Base-by-base conservation (phyloP, 2,329 filamentous ascomycete genomes). In the Diaporthe citri region DNA sequence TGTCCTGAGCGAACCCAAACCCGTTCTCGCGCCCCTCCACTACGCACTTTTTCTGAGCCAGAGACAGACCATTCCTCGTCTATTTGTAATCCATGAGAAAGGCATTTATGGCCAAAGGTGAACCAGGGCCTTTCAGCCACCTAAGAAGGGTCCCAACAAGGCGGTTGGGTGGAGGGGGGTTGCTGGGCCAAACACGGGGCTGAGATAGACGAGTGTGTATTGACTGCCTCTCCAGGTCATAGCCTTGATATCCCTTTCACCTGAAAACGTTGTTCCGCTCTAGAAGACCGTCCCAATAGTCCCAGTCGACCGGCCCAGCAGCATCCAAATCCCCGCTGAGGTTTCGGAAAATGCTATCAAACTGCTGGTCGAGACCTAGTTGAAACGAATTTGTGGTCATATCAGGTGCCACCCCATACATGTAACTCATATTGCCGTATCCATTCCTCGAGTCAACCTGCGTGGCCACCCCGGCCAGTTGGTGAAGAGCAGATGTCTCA, bases 231-330 rank as follows among this genome's bases (percentile, higher is more conserved):
- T 22, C 7, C 6, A 46, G 15, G 3, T 22, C 43, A 20, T 22
- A n/a, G 13, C 22, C 20, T 4, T 34, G 39, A 13, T 20, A 6
- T 9, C 34, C 46, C 3, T 20, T 13, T 76, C 41, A 77, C 25
- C 73, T 72, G 15, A 77, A 51, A 1, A 76, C 73, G 17, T 76
- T 77, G 25, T 77, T 76, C 20, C 74, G 74, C 39, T 76, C 74
- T 9, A 77, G n/a, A 41, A 77, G 60, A 41, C 67, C 74, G 36
- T 77, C 71, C 76, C 76, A 77, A 8, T 74, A 75, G 25, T 64
- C 74, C 76, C 76, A 77, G 34, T 77, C 70, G 31, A 77, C 72
- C 17, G 74, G 74, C 4, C 74, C 76, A 13, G 66, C 67, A 15
- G 74, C 41, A 20, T 74, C 76, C 22, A 76, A 59, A 20, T 77